phyloP scores from a whole-genome alignment of 192 early-diverging fungal species.

The Dissophora ornata region DNA sequence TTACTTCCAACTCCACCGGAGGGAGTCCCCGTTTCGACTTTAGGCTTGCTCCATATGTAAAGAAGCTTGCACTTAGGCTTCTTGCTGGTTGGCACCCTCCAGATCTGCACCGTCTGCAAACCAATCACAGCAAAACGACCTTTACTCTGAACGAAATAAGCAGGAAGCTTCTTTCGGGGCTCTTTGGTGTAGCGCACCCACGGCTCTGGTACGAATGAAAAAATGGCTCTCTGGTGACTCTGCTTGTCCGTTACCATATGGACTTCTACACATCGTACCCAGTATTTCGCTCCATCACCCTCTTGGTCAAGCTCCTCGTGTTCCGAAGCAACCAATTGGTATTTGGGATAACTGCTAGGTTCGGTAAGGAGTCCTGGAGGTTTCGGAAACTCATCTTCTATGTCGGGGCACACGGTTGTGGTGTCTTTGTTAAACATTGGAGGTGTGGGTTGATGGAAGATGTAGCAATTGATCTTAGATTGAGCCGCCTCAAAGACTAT shows the following conservation, averaged over 20 bases:
- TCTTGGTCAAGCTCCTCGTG: constrained; percentile 36
- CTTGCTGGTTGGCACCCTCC: constrained; percentile 26
- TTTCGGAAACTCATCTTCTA: constrained; percentile 1
- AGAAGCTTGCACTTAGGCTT: constrained; percentile 30
- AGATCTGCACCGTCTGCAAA: constrained; percentile 36
- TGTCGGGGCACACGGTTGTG: neutral
- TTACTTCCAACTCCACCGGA: constrained; percentile 9
- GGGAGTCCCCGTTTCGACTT: neutral
- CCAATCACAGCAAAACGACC: constrained; percentile 33
- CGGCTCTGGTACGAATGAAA: constrained; percentile 43
- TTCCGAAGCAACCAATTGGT: neutral
- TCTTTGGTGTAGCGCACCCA: constrained; percentile 34
- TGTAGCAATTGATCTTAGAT: constrained; percentile 43
- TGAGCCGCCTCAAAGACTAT: too few species aligned
- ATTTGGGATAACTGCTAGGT: constrained; percentile 6
- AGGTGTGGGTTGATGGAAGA: constrained; percentile 16
- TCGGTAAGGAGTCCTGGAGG: too few species aligned
- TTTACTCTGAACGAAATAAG: constrained; percentile 23
- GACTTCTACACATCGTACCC: constrained; percentile 35
- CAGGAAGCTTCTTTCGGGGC: constrained; percentile 12
- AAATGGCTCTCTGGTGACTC: constrained; percentile 18
- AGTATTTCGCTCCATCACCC: constrained; percentile 23
- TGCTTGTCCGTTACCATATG: too few species aligned
- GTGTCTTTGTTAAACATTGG: constrained; percentile 11
- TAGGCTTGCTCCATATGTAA: constrained; percentile 46